A percentile compares a stretch with the other conserved stretches of the same genome.
Evolutionary conservation across 1,139 yeast genomes (phyloP).

Genomic region (Suhomyces wounanorum): DNA sequence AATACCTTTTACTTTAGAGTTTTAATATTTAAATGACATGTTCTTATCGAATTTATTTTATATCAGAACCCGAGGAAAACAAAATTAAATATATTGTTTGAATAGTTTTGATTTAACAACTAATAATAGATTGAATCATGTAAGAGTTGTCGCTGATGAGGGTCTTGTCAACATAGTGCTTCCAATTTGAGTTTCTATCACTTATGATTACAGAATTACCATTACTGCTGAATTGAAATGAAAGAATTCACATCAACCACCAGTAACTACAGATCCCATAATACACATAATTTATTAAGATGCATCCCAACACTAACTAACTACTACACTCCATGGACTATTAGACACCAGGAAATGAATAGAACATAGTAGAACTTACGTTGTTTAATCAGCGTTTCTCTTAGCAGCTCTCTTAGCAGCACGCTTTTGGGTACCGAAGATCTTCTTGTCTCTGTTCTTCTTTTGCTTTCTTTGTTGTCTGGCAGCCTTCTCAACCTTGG

Average conservation of each 20-base stretch:
- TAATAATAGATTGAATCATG: no score
- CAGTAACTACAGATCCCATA: conserved; percentile 7
- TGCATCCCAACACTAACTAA: conserved; percentile 14
- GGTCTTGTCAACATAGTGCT: no score
- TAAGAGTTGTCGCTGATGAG: no score
- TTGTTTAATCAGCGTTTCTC: conserved; percentile 56
- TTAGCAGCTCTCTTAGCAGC: conserved; percentile 89
- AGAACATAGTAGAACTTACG: conserved; percentile 11
- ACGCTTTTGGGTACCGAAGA: conserved; percentile 97
- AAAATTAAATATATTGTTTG: no score
- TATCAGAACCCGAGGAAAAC: no score
- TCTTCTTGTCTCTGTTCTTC: conserved; percentile 99
- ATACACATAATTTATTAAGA: conserved; percentile 15
- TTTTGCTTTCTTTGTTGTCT: conserved; percentile 99
- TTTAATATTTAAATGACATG: no score
- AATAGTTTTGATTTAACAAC: no score
- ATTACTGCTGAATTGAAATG: neutral
- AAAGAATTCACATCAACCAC: neutral
- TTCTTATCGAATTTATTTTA: no score
- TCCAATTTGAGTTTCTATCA: no score
- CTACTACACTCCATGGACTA: conserved; percentile 9
- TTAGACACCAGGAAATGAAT: conserved; percentile 10
- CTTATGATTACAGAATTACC: no score
- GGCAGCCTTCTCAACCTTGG: conserved; percentile 94
- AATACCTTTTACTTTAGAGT: no score